Conservation (phyloP, 2,329 filamentous ascomycete species). For the Aspergillus sp. region DNA sequence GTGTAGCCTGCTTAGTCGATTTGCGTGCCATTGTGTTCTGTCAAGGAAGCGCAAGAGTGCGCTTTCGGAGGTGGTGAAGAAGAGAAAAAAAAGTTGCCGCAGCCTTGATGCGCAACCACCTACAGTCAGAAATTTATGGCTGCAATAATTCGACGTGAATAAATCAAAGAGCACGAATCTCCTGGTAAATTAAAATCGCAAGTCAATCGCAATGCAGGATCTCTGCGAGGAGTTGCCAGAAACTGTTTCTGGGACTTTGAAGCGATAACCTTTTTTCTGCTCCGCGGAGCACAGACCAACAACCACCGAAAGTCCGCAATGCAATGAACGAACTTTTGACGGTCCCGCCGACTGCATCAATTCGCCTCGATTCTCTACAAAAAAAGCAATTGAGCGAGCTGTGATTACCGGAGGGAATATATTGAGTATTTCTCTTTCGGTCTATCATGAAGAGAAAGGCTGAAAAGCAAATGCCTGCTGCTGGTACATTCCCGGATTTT, state of each 20-base stretch:
- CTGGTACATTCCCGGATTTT: conserved; percentile 19
- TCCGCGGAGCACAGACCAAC: conserved; percentile 38
- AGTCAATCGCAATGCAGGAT: too few species aligned
- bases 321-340: conserved; percentile 4
- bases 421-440: too few species aligned
- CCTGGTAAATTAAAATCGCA: too few species aligned
- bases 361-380: too few species aligned
- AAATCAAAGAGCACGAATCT: too few species aligned
- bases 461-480: conserved; percentile 29
- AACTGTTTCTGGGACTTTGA: too few species aligned
- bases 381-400: too few species aligned
- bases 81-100: background rate
- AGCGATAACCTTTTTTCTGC: conserved; percentile 31
- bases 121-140: too few species aligned
- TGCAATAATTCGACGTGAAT: too few species aligned
- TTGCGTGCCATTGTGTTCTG: conserved; percentile 18
- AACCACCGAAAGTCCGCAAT: conserved; percentile 1
- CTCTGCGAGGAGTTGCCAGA: too few species aligned
- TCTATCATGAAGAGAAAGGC: conserved; percentile 33
- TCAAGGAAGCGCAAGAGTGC: conserved; percentile 1
- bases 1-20: conserved; percentile 15
- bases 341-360: too few species aligned
- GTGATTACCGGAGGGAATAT: too few species aligned
- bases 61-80: background rate
- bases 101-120: background rate